Base-by-base conservation (phyloP, 345 rosid genomes). In the Trapa incisa region DNA sequence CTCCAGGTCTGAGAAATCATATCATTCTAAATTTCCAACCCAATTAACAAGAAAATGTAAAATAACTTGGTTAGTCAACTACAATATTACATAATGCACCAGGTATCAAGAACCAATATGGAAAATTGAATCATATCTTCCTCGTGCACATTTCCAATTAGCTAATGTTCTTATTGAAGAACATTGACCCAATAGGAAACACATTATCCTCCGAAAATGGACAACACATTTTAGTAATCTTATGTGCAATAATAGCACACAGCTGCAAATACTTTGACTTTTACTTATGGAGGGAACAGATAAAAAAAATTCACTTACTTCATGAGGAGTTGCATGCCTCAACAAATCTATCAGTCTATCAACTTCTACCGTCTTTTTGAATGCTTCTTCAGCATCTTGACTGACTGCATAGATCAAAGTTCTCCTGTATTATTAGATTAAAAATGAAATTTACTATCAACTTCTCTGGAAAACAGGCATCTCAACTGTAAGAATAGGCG, bases 371-470 rank as follows among this genome's bases (percentile, higher is more conserved):
- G 96, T 90, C 89, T 86, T 93, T 81, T 82, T 90, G 75, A 93
- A 93, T 43, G 94, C 86, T 73, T 79, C 93, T 73, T 93, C 97
- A 36, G 92, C 85, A 78, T 78, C 90, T 76, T 80, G 78, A 75
- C 79, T 78, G 89, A 77, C 94, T 86, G 92, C 92, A 88, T 80
- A 84, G 45, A 87, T 81, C 80, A 88, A 85, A 85, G 72, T 82
- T 88, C 87, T 84, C 96, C 97, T 93, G 98, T 80, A 81, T 88
- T 77, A 84, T 87, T 77, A 67, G 50, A 86, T 73, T 82, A 86
- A 83, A 76, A 42, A 68, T 56, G 48, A 67, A 74, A 73, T 66
- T 70, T 84, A 80, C 76, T 73, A 81, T 75, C 84, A 81, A 71
- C 68, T 54, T 66, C 77, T 69, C 75, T 37, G 32, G 67, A 33